Conservation (phyloP, 164 flowering plant species). For the Stephania yunnanensis region DNA sequence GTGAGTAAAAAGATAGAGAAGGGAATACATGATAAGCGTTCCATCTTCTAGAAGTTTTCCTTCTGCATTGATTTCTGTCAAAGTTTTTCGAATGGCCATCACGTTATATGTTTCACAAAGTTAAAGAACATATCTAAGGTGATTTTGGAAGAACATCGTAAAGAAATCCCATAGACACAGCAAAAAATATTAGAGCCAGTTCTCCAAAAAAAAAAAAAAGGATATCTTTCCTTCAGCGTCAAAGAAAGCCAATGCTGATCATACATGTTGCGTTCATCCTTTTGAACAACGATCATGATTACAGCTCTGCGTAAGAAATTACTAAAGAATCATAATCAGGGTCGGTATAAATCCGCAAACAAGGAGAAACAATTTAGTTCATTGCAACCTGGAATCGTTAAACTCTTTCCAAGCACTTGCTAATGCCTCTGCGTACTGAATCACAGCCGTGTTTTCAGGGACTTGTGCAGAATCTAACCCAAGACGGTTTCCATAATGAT, state of each 20-base stretch:
- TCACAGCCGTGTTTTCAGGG: slow-evolving; percentile 52
- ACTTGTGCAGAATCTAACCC: slow-evolving; percentile 54
- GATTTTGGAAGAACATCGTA: not conserved
- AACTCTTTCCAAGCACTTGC: slow-evolving; percentile 88
- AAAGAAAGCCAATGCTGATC: slow-evolving; percentile 86
- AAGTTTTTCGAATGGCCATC: slow-evolving; percentile 60
- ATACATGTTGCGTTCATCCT: slow-evolving; percentile 94
- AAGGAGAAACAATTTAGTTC: not conserved
- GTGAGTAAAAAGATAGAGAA: not conserved
- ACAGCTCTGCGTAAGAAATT: slow-evolving; percentile 52
- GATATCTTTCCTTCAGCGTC: slow-evolving; percentile 78
- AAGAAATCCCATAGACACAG: not conserved
- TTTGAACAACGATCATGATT: slow-evolving; percentile 76
- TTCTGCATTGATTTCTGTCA: slow-evolving; percentile 65
- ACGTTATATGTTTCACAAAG: slow-evolving; percentile 61
- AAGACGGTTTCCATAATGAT: slow-evolving; percentile 45
- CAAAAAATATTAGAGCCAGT: not conserved
- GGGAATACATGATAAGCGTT: slow-evolving; percentile 62
- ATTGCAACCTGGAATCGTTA: slow-evolving; percentile 60
- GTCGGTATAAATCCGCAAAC: not conserved
- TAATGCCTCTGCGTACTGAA: slow-evolving; percentile 62
- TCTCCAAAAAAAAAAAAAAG: slow-evolving; percentile 20
- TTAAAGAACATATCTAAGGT: slow-evolving; percentile 13
- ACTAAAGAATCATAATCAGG: not conserved
- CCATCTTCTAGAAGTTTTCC: slow-evolving; percentile 68